phyloP scores from a whole-genome alignment of 2,329 filamentous ascomycete genomes.

The Mollisia scopiformis region DNA sequence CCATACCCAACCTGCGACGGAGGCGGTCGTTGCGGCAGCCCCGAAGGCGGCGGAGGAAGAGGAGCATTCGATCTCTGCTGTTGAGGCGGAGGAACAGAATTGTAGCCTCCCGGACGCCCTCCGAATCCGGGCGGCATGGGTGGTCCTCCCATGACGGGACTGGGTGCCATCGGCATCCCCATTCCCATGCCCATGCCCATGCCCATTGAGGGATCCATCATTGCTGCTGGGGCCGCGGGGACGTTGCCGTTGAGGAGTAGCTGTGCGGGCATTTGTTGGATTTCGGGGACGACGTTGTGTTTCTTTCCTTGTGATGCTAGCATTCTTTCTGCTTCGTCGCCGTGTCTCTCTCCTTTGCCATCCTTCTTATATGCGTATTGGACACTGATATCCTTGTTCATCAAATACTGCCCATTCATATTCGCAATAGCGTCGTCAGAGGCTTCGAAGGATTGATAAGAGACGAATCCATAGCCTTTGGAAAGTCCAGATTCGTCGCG shows the following conservation, averaged over 20 bases:
- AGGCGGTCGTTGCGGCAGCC: constrained; percentile 68
- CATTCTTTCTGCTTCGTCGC: constrained; percentile 90
- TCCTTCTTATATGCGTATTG: constrained; percentile 99
- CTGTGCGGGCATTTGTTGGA: constrained; percentile 38
- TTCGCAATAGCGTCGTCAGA: constrained; percentile 89
- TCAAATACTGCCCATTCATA: constrained; percentile 95
- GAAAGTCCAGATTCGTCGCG: constrained; percentile 85
- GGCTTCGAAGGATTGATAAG: constrained; percentile 89
- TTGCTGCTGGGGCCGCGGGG: constrained; percentile 43
- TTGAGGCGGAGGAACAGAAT: constrained; percentile 37
- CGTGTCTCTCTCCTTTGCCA: constrained; percentile 94
- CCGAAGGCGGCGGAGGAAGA: constrained; percentile 57
- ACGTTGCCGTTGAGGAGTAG: constrained; percentile 45
- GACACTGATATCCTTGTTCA: constrained; percentile 95
- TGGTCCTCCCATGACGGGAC: constrained; percentile 13
- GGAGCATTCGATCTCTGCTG: constrained; percentile 48
- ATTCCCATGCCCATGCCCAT: constrained; percentile 19
- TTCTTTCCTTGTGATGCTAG: constrained; percentile 91
- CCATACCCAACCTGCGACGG: constrained; percentile 70
- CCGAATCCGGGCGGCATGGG: constrained; percentile 35
- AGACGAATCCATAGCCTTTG: constrained; percentile 97
- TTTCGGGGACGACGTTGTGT: constrained; percentile 85
- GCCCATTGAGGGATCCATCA: constrained; percentile 38
- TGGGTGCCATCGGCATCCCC: constrained; percentile 14
- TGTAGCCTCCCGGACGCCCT: constrained; percentile 29